Evolutionary conservation across 352 stramenopile genomes (phyloP), one percentile per base, ranked within the genome.

Genomic region (Pythium scleroteichum): DNA sequence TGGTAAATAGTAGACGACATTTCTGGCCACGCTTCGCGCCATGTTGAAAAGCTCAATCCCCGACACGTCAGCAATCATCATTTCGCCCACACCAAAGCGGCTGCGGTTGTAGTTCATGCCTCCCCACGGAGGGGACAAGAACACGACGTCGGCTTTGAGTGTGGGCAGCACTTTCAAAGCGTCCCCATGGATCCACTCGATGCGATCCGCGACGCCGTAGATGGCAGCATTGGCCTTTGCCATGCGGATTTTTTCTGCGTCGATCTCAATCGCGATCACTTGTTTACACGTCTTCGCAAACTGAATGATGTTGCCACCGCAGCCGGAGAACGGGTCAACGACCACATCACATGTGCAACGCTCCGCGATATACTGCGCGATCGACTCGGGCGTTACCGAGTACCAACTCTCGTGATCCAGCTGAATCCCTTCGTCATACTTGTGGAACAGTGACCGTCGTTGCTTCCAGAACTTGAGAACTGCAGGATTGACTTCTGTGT

Each of bases 401-500:
- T 95, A 98, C 91, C 92, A 97, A 39, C 89, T 94, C 73, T 98
- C 92, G 19, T 90, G 74, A 63, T 98, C 94, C n/a, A 97, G 73
- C 20, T 85, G 75, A 20, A 97, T 95, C 12, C 92, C 92, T 45
- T 96, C 73, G 53, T 98, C 90, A 62, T 94, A 98, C 55, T 84
- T 78, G 48, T 90, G 90, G 58, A 98, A 98, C 24, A 97, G 78
- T 39, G 71, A 60, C 40, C 90, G 87, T 5, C 94, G 84, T 64
- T 97, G 92, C 48, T 82, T 65, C 77, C 90, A 98, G 76, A 97
- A 98, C 65, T 98, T 98, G 22, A 78, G 65, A 4, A 93, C 64
- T 20, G 57, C 27, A 16, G 52, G 63, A 16, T 71, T 56, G 2
- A 62, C 38, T 7, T 44, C 38, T 44, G 14, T 20, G 6, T 20